Conservation (phyloP, 2,329 filamentous ascomycete genomes). For the Passalora sequoiae region DNA sequence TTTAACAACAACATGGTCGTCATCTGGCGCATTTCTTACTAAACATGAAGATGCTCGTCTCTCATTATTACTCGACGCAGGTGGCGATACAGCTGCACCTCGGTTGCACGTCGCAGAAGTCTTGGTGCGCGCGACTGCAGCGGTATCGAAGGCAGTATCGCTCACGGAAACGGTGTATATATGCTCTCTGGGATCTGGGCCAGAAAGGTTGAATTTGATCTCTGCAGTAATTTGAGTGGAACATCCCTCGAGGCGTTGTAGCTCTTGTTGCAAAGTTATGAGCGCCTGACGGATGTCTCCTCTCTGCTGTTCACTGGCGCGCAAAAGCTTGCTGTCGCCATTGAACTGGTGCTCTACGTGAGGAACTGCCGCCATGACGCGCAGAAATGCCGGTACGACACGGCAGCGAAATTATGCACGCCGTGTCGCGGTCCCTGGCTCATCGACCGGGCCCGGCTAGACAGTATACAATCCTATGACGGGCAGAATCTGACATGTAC, state of each 20-base stretch:
- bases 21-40: conserved; percentile 9
- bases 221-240: conserved; percentile 21
- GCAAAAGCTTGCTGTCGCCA: conserved; percentile 23
- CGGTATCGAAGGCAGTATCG: conserved; percentile 17
- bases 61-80: conserved; percentile 6
- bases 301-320: conserved; percentile 20
- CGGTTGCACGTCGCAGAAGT: conserved; percentile 7
- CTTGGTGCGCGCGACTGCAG: conserved; percentile 14
- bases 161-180: conserved; percentile 21
- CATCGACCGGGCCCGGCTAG: not conserved
- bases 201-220: conserved; percentile 21
- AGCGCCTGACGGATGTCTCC: conserved; percentile 22
- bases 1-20: conserved; percentile 18
- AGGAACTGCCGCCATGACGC: conserved; percentile 8
- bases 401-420: not conserved
- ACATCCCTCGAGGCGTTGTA: conserved; percentile 17
- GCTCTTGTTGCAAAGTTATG: conserved; percentile 17
- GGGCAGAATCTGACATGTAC: not conserved
- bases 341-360: conserved; percentile 24
- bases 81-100: conserved; percentile 10
- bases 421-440: not conserved
- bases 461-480: not conserved
- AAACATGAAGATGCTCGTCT: conserved; percentile 4
- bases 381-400: not conserved
- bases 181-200: conserved; percentile 17